Base-by-base conservation (phyloP, 2,329 filamentous ascomycete species). In the Aureobasidium namibiae region DNA sequence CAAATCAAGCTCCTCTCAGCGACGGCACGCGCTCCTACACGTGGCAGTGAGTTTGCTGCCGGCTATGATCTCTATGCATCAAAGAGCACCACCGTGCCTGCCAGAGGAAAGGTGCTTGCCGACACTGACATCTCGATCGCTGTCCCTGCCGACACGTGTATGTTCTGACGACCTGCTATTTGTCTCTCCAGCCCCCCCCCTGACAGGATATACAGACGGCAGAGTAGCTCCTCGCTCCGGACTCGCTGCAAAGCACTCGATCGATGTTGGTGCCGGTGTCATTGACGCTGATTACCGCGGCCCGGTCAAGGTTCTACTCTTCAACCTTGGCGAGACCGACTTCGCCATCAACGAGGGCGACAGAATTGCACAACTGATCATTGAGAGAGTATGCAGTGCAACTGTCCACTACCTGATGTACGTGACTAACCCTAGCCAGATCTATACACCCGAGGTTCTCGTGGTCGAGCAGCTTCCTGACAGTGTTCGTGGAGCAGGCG, bases 221-320 rank as follows among this genome's bases (percentile, higher is more conserved):
- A 87, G 92, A 60, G 85, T 96, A 59, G 92, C 92, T 3, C 92
- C 92, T 10, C 88, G 92, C 64, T 94, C 89, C n/a, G 91, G 91
- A 49, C 86, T 96, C 36, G 92, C 92, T 2, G 81, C 86, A 62
- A 99, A 99, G 78, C 85, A 97, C 77, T 94, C 92, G 76, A 97
- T 99, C 72, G 91, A 96, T 73, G 94, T 89, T 0, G 91, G 95
- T 63, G 94, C 94, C 0, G 94, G 94, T 58, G 94, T 99, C 64
- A 97, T 99, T 67, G 94, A 99, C 74, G 92, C 92, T 34, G 94
- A 99, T 75, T 99, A 99, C 78, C 84, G 94, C 36, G 94, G 94
- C 21, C 89, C 89, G 66, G 87, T 99, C 68, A 96, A 95, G 79
- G 88, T 99, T 26, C 81, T 99, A 65, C 83, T 99, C 56, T 97